These are phyloP conservation scores for Daucus carota DNA, from an alignment of 129 eudicot species.

Conservation along the genomic window DNA sequence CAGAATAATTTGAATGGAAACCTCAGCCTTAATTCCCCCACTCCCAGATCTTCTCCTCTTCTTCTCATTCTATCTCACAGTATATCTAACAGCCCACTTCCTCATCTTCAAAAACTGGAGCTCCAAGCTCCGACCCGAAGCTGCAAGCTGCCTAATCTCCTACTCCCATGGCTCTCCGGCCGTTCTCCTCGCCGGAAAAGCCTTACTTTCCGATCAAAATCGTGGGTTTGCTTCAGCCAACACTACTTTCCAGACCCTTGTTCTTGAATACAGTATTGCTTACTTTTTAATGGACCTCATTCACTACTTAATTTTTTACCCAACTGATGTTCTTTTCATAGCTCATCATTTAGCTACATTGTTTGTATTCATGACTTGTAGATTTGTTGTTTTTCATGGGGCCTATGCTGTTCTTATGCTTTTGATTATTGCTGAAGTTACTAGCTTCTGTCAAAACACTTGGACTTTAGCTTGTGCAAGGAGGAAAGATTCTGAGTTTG, in stretches of 20 bases:
- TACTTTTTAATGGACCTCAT: slow-evolving; percentile 67
- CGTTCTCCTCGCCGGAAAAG: slow-evolving; percentile 39
- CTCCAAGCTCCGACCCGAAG: slow-evolving; percentile 66
- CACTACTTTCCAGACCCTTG: slow-evolving; percentile 38
- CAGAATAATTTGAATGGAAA: slow-evolving; percentile 27
- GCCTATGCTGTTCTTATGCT: slow-evolving; percentile 51
- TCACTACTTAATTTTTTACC: slow-evolving; percentile 56
- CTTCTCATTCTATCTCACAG: slow-evolving; percentile 36
- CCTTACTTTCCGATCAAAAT: slow-evolving; percentile 38
- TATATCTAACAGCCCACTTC: slow-evolving; percentile 52
- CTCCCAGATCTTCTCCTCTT: slow-evolving; percentile 39
- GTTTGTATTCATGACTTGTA: slow-evolving; percentile 65
- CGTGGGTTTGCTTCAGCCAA: slow-evolving; percentile 43
- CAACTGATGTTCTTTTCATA: slow-evolving; percentile 56
- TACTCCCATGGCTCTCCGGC: slow-evolving; percentile 86
- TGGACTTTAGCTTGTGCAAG: slow-evolving; percentile 75
- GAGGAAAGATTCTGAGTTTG: slow-evolving; percentile 38
- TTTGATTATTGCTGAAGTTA: slow-evolving; percentile 60
- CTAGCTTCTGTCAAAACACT: slow-evolving; percentile 80
- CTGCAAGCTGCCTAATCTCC: slow-evolving; percentile 79
- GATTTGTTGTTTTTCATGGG: slow-evolving; percentile 53
- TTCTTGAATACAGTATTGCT: slow-evolving; percentile 81
- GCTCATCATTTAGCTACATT: slow-evolving; percentile 75
- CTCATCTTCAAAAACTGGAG: slow-evolving; percentile 55
- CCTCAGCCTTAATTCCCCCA: slow-evolving; percentile 20